Conservation (phyloP, 352 stramenopile species). For the Globisporangium okanoganense region DNA sequence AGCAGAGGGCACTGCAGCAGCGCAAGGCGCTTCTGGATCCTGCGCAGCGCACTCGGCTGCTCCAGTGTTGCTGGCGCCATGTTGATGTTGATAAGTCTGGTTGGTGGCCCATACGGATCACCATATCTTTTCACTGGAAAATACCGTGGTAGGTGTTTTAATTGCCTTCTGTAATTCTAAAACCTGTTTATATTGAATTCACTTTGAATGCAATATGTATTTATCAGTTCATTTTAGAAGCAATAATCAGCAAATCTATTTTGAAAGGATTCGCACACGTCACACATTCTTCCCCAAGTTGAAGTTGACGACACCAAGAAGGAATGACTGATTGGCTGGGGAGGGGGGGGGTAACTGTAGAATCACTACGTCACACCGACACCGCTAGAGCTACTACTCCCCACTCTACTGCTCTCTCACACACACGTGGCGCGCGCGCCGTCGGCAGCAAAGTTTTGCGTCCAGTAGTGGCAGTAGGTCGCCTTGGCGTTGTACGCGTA, state of each 20-base stretch:
- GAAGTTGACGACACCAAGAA: background rate
- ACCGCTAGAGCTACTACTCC: background rate
- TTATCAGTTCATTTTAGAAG: no score
- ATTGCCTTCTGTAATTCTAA: no score
- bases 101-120: no score
- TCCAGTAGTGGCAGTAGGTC: constrained; percentile 23
- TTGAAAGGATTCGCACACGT: background rate
- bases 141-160: background rate
- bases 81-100: no score
- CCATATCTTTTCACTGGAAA: no score
- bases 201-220: no score
- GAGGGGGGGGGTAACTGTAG: no score
- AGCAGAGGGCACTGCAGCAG: no score
- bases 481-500: constrained; percentile 18
- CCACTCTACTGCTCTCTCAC: constrained; percentile 33
- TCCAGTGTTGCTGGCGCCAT: background rate
- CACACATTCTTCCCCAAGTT: background rate
- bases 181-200: no score
- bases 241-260: background rate
- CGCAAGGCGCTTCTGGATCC: background rate
- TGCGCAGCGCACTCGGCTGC: background rate
- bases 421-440: constrained; percentile 2
- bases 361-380: background rate
- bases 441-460: constrained; percentile 19
- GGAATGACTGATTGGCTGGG: no score